Evolutionary conservation across 2,329 filamentous ascomycete genomes (phyloP), one percentile per base, ranked within the genome.

Genomic region (Ophiostoma perfectum): DNA sequence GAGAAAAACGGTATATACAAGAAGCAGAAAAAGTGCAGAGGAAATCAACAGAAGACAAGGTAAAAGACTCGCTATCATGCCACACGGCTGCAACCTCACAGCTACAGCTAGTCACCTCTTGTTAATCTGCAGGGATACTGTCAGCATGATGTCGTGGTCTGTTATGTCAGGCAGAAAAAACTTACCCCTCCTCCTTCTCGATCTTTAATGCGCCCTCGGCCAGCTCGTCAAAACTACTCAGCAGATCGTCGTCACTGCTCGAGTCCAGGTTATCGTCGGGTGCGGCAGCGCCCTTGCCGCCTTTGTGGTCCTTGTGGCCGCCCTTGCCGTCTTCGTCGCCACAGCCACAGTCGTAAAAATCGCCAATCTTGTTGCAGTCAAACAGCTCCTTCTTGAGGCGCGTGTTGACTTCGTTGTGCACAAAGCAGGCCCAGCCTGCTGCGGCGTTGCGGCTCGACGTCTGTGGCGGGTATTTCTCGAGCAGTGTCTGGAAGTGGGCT

Each of bases 281-380:
- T 27, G 2, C 27, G 27, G 27, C 27, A 27, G 27, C 27, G 27
- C 72, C 2, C 73, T 9, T 68, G 8, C 44, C 18, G 47, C 7
- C 39, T 2, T n/a, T 49, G 38, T 39, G 41, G 27, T 18, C 58
- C 8, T 12, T 8, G 65, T 68, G 67, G 55, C n/a, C 66, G 69
- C 82, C 80, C 73, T 81, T 81, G 18, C 82, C 81, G 70, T 88
- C 86, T n/a, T 89, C 88, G 12, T 89, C 88, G 14, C 86, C 88
- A 74, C 88, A 90, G 0, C 88, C 88, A 74, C 88, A 90, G 75
- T 90, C 88, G 77, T 90, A 90, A 75, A 88, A 88, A 73, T 90
- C 88, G 16, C 87, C 87, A 74, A 90, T 88, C 42, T 87, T 85
- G 69, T 81, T 84, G 73, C 88, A 90, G 76, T 90, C 86, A 73